Conservation (phyloP, 2,329 filamentous ascomycete species). For the Epichloe coenophiala region DNA sequence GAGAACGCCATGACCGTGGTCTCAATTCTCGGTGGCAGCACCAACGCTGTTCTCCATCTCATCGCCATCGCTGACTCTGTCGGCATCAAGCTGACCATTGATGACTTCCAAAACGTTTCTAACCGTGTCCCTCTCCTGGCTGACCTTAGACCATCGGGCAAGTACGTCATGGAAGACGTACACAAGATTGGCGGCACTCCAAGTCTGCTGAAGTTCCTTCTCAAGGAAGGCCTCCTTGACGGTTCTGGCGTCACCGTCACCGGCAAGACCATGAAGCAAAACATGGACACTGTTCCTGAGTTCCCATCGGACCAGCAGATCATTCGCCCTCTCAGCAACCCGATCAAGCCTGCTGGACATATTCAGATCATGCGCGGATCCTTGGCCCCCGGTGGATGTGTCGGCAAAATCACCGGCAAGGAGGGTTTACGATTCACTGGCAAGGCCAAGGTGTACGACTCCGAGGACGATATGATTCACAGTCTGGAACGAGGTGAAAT, state of each 20-base stretch:
- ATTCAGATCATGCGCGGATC: conserved; percentile 80
- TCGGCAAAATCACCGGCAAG: conserved; percentile 91
- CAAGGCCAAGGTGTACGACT: conserved; percentile 70
- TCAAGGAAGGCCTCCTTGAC: conserved; percentile 70
- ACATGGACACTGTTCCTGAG: conserved; percentile 60
- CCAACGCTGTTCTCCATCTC: conserved; percentile 73
- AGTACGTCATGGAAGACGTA: conserved; percentile 73
- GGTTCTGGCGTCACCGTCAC: conserved; percentile 74
- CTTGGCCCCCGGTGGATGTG: conserved; percentile 71
- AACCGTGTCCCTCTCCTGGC: conserved; percentile 69
- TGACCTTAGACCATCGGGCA: conserved; percentile 73
- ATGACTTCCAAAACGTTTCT: conserved; percentile 75
- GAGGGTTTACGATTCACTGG: conserved; percentile 76
- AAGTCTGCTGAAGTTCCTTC: conserved; percentile 73
- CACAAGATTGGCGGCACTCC: conserved; percentile 83
- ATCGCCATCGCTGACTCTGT: conserved; percentile 75
- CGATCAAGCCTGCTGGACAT: conserved; percentile 78
- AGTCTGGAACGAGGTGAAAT: conserved; percentile 67
- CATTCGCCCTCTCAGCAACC: conserved; percentile 67
- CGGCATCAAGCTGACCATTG: conserved; percentile 68
- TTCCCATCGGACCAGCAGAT: conserved; percentile 68
- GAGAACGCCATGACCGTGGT: conserved; percentile 77
- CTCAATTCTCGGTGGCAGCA: conserved; percentile 72
- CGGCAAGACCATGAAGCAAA: conserved; percentile 79
- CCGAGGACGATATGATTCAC: conserved; percentile 66